phyloP scores from a whole-genome alignment of 371 early-diverging fungal species.

The Mortierella sp. region DNA sequence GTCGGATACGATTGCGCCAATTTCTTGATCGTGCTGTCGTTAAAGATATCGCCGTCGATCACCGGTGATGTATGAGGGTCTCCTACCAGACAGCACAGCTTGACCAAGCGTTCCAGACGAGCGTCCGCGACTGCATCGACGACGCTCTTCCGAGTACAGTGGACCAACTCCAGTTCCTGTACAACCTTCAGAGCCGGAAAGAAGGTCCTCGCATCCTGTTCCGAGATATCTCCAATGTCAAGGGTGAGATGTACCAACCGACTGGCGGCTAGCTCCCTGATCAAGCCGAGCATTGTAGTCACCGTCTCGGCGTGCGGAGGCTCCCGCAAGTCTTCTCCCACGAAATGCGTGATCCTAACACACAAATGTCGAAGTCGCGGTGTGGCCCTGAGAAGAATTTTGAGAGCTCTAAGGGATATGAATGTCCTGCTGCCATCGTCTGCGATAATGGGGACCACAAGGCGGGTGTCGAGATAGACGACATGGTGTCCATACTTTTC shows the following conservation, averaged over 20 bases:
- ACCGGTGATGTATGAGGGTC: not conserved
- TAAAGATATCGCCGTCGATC: constrained; percentile 14
- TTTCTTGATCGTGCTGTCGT: not conserved
- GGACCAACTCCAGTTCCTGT: constrained; percentile 13
- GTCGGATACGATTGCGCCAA: not conserved
- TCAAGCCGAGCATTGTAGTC: constrained; percentile 7
- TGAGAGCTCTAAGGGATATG: too few species aligned
- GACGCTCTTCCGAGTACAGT: not conserved
- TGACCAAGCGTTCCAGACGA: not conserved
- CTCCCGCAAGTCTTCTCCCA: not conserved
- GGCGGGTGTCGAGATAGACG: not conserved
- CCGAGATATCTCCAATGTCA: not conserved
- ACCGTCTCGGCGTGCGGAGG: not conserved
- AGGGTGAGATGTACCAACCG: not conserved
- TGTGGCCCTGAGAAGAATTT: not conserved
- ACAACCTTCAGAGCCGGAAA: constrained; percentile 12
- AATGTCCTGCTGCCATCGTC: too few species aligned
- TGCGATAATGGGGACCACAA: too few species aligned
- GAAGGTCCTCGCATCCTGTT: constrained; percentile 7
- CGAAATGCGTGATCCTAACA: not conserved
- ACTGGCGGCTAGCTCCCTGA: not conserved
- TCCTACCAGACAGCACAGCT: not conserved
- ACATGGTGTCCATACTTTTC: not conserved
- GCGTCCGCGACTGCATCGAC: constrained; percentile 4
- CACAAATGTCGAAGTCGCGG: not conserved